Evolutionary conservation across 2,329 filamentous ascomycete genomes (phyloP), one percentile per base, ranked within the genome.

Genomic region (Whalleya microplaca): DNA sequence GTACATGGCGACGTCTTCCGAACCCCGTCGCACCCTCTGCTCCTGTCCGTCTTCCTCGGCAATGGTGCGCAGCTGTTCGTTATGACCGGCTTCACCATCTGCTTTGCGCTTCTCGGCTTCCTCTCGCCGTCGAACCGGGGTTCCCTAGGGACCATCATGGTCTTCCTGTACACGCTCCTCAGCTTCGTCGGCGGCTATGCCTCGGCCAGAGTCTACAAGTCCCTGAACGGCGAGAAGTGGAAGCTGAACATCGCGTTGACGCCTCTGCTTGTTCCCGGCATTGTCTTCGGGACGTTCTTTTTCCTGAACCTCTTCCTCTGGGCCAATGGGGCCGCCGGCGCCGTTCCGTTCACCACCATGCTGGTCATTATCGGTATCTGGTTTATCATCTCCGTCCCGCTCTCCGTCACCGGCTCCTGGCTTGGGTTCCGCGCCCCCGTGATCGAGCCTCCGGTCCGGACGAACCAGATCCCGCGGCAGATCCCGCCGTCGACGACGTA

Each of bases 1-100:
- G 93, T 99, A 0, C 95, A 99, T 68, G 95, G 95, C 51, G 95
- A 99, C 73, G 94, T 98, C 29, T 99, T 99, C 82, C 89, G 95
- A 54, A 87, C 89, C 10, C 95, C 95, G 2, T 85, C 88, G 63
- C 87, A 90, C 58, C 90, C 93, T 1, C 82, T 99, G 23, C 79
- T 97, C 14, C 82, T 99, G 19, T 93, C 93, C 53, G 81, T 99
- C 6, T 82, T 99, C 61, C 83, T 97, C 42, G 95, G 95, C 56
- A 98, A 96, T 71, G 95, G 95, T 59, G 92, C 91, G 10, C 95
- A 99, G 76, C 85, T 99, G 2, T 98, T 99, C 73, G 92, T 96
- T 73, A 99, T 99, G 94, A 91, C 93, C 1, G 95, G 92, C 29
- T 87, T 93, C 70, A 98, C 95, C 46, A 96, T 99, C 67, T 85